A percentile compares a stretch with the other conserved stretches of the same genome.
phyloP scores from a whole-genome alignment of 495 filamentous ascomycete species.

The Penicillium nucicola region DNA sequence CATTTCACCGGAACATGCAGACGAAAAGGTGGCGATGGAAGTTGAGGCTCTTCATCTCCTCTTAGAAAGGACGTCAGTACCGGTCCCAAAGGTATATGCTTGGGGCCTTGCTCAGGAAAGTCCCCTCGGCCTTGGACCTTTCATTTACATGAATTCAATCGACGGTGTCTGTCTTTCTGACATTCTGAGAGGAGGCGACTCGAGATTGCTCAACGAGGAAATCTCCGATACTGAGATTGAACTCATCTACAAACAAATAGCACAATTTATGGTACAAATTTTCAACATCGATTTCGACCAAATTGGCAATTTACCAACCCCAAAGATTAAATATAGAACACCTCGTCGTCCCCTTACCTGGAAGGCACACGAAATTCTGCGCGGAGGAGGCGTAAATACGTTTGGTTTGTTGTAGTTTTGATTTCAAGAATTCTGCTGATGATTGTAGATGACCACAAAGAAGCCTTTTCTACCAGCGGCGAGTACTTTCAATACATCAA shows the following conservation, averaged over 20 bases:
- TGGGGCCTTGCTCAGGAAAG: conserved; percentile 38
- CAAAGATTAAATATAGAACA: conserved; percentile 11
- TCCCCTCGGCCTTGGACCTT: conserved; percentile 35
- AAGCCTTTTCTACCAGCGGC: conserved; percentile 25
- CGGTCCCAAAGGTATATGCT: conserved; percentile 33
- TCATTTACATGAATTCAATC: conserved; percentile 47
- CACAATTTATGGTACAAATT: conserved; percentile 23
- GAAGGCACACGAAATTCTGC: conserved; percentile 2
- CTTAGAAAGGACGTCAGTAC: conserved; percentile 38
- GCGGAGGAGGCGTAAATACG: conserved; percentile 4
- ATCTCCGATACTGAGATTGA: conserved; percentile 23
- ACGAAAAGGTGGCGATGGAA: conserved; percentile 46
- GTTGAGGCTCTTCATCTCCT: conserved; percentile 34
- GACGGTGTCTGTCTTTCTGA: conserved; percentile 30
- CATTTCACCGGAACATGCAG: conserved; percentile 24
- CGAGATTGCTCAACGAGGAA: conserved; percentile 21
- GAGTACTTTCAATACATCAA: conserved; percentile 33
- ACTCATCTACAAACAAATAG: conserved; percentile 29
- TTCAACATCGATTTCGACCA: conserved; percentile 3
- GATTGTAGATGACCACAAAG: conserved; percentile 29
- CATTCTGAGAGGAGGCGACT: conserved; percentile 16
- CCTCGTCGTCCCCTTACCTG: conserved; percentile 12
- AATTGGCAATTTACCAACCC: conserved; percentile 4
- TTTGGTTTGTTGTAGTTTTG: no score
- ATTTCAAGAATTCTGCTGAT: no score